Percentiles rank a stretch among this genome's conserved stretches.
phyloP scores from a whole-genome alignment of 176 grass and related monocot species.

The Saccharum spontaneum region DNA sequence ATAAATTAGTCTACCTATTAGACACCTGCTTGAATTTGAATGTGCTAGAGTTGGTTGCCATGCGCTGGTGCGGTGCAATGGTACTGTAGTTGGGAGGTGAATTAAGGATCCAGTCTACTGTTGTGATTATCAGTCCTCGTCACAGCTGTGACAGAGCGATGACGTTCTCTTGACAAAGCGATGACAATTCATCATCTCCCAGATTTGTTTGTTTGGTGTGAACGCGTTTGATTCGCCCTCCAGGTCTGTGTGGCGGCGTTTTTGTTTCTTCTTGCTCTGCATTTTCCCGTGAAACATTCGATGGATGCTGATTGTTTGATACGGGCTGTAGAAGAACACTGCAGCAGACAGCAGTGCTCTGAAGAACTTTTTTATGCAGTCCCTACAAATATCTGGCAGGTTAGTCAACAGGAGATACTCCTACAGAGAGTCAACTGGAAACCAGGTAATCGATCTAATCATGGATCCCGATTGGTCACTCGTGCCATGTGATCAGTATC shows the following conservation, averaged over 20 bases:
- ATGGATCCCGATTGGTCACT: not conserved
- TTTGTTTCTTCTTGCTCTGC: not conserved
- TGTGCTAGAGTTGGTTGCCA: too few relatives aligned
- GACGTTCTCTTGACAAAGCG: not conserved
- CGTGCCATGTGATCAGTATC: not conserved
- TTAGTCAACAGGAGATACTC: not conserved
- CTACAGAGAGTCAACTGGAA: not conserved
- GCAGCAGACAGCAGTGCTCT: not conserved
- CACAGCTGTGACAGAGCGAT: not conserved
- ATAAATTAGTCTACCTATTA: too few relatives aligned
- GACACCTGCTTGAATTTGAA: too few relatives aligned
- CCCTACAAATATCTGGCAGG: not conserved
- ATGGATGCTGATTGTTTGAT: not conserved
- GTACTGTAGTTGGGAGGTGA: not conserved
- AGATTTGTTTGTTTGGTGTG: not conserved
- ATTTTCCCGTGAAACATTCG: not conserved
- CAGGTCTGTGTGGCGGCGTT: not conserved
- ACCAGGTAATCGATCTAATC: not conserved
- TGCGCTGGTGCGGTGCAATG: too few relatives aligned
- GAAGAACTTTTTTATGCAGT: not conserved
- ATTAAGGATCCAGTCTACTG: not conserved
- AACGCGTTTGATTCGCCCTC: not conserved
- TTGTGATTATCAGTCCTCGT: too few relatives aligned
- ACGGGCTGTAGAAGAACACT: too few relatives aligned
- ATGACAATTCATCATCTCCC: not conserved